phyloP scores from a whole-genome alignment of 257 asterid genomes.

The Solanum sejunctum region DNA sequence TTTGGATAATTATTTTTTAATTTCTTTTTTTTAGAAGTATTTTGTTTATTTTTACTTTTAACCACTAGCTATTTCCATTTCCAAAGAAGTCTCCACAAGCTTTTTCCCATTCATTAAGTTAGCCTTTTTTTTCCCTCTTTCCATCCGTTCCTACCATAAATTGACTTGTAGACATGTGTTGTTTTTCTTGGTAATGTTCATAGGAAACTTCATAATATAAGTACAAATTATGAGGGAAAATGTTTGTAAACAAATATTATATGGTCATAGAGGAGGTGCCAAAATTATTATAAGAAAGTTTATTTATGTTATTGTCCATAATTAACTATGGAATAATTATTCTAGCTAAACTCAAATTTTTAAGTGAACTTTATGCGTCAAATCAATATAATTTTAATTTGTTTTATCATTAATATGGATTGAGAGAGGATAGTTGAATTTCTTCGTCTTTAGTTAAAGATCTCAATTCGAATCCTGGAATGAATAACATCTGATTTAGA shows the following conservation, averaged over 20 bases:
- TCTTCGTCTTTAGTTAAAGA: no score
- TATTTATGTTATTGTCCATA: background rate
- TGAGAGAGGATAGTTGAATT: no score
- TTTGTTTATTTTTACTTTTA: background rate
- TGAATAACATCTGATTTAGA: no score
- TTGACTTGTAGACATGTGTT: background rate
- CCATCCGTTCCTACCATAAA: background rate
- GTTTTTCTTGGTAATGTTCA: background rate
- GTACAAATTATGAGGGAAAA: background rate
- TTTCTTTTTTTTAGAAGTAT: background rate
- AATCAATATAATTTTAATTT: no score
- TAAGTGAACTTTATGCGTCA: no score
- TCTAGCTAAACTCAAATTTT: no score
- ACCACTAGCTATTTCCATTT: background rate
- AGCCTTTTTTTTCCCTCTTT: background rate
- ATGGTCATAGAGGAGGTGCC: background rate
- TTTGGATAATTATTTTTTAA: no score
- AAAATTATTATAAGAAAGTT: background rate
- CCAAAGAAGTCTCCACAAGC: background rate
- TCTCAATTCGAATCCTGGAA: no score
- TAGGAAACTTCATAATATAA: background rate
- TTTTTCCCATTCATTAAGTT: background rate
- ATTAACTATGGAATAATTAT: no score
- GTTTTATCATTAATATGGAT: no score
- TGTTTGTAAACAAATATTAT: background rate